A percentile compares a stretch with the other conserved stretches of the same genome.
phyloP scores from a whole-genome alignment of 2,329 filamentous ascomycete species.

The Beauveria australis region DNA sequence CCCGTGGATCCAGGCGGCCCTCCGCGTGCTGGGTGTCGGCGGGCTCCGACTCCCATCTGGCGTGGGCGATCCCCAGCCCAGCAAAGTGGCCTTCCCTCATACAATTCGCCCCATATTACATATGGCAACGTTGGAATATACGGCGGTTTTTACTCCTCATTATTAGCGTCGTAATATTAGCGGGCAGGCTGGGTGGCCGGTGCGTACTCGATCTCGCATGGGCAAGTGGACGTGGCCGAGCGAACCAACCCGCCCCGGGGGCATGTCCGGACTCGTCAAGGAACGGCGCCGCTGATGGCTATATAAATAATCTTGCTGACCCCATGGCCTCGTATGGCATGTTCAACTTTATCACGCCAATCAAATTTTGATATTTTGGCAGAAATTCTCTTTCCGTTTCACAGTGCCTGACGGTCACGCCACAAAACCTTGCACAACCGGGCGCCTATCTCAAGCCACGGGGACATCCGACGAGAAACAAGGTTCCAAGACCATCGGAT shows the following conservation, averaged over 20 bases:
- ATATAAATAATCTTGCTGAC: neutral
- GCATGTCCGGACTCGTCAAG: neutral
- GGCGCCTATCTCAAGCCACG: neutral
- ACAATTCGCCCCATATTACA: neutral
- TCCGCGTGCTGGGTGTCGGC: slow-evolving; percentile 20
- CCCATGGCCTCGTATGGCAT: neutral
- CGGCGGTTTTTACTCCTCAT: neutral
- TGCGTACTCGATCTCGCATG: neutral
- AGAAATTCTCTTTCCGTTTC: neutral
- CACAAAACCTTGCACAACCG: neutral
- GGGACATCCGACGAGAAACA: slow-evolving; percentile 7
- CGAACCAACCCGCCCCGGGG: neutral
- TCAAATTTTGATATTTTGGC: neutral
- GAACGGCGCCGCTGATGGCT: neutral
- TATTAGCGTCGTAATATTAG: neutral
- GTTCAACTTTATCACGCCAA: neutral
- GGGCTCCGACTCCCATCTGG: slow-evolving; percentile 17
- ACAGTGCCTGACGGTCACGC: neutral
- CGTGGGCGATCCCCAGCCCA: neutral
- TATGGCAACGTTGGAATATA: neutral
- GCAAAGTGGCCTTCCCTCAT: neutral
- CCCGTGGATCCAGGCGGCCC: slow-evolving; percentile 13
- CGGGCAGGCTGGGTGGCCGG: neutral
- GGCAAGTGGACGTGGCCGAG: neutral
- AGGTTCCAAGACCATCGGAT: neutral